Evolutionary conservation across 73 alveolate species (phyloP).

Genomic region (Tetrahymena malaccensis): DNA sequence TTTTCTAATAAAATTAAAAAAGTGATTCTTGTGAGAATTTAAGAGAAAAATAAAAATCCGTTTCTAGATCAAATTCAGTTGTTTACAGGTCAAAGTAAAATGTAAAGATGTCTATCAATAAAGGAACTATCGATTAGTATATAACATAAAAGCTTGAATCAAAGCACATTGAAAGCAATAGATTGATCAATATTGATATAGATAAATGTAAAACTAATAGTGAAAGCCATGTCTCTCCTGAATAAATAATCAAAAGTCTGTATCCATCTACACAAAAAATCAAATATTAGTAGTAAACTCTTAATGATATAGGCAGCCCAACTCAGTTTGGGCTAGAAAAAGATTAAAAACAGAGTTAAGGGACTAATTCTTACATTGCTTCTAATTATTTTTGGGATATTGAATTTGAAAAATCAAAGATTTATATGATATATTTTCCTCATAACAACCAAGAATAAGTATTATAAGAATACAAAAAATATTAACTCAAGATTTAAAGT

Average conservation of each 20-base stretch:
- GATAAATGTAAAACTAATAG: neutral
- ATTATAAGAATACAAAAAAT: neutral
- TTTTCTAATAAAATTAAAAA: too few species aligned
- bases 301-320: neutral
- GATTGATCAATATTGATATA: neutral
- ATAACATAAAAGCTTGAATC: neutral
- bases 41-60: neutral
- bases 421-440: neutral
- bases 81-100: neutral
- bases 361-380: too few species aligned
- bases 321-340: neutral
- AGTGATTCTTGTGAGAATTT: neutral
- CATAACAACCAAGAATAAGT: neutral
- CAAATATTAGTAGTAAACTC: neutral
- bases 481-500: neutral
- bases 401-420: neutral
- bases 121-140: neutral
- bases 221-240: neutral
- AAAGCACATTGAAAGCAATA: neutral
- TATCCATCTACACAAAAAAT: neutral
- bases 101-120: neutral
- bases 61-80: neutral
- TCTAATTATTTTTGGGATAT: neutral
- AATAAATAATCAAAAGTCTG: neutral
- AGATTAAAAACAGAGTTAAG: neutral